phyloP scores from a whole-genome alignment of 441 rosid genomes.

The Pelargonium fulgidum region DNA sequence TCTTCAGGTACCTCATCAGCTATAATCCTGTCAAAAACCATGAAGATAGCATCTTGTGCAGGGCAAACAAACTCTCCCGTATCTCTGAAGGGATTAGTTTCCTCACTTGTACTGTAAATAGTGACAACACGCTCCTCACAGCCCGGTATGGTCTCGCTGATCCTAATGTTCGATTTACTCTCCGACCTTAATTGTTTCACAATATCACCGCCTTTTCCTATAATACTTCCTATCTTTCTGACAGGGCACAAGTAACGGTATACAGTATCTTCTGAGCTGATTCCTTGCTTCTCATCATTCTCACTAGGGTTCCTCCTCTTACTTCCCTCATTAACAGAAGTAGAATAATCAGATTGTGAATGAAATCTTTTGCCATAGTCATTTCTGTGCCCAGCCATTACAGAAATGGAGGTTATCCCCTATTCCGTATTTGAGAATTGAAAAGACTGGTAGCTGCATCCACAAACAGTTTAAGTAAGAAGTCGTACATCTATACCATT shows the following conservation, averaged over 20 bases:
- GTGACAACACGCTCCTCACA: slow-evolving; percentile 93
- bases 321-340: slow-evolving; percentile 46
- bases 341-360: slow-evolving; percentile 49
- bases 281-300: slow-evolving; percentile 56
- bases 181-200: slow-evolving; percentile 80
- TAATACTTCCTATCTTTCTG: slow-evolving; percentile 86
- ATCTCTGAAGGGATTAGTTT: slow-evolving; percentile 65
- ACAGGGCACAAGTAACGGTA: slow-evolving; percentile 77
- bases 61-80: slow-evolving; percentile 54
- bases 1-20: slow-evolving; percentile 59
- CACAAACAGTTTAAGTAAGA: background rate
- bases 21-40: slow-evolving; percentile 72
- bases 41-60: slow-evolving; percentile 89
- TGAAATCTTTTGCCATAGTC: slow-evolving; percentile 72
- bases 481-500: background rate
- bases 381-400: slow-evolving; percentile 76
- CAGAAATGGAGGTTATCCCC: background rate
- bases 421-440: background rate
- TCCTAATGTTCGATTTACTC: slow-evolving; percentile 75
- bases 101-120: slow-evolving; percentile 77
- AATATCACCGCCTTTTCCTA: slow-evolving; percentile 92
- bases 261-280: slow-evolving; percentile 65
- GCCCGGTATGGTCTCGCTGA: slow-evolving; percentile 70
- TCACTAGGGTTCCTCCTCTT: slow-evolving; percentile 69
- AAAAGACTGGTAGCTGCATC: background rate